Evolutionary conservation across 2,329 filamentous ascomycete species (phyloP), one percentile per base, ranked within the genome.

Genomic region (Fusarium sp.): DNA sequence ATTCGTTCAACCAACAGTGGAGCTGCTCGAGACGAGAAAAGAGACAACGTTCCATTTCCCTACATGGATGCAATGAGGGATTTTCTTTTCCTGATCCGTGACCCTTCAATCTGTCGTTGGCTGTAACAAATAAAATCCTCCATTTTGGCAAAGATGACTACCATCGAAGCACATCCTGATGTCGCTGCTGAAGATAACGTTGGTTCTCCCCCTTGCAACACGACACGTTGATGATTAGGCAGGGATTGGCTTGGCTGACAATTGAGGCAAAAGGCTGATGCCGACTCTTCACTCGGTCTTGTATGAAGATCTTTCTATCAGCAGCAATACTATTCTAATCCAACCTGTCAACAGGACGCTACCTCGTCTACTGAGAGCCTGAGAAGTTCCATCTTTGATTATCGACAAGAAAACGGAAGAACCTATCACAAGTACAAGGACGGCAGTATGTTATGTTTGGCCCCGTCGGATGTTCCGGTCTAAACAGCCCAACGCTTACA

Each of bases 341-440:
- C 38, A 4, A 55, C 8, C 14, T 3, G 9, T 3, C 2, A 4
- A 2, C 7, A 61, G 57, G 49, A 55, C 4, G 43, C 32, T 21
- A 44, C 55, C 3, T 60, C 56, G 2, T 59, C 56, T 0, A 59
- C 56, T 2, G 56, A 59, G n/a, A 59, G 55, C 5, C 9, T 59
- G 15, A 49, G 55, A 14, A 59, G 56, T 5, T 59, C 56, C 1
- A 54, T 59, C 14, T 50, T 39, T 13, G 49, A 60, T 13, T 59
- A 23, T 6, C 43, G 56, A 1, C 55, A 47, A 6, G 56, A 59
- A 1, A 59, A 59, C 4, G 56, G 56, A 19, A 53, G 56, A n/a
- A 59, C 56, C 6, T 59, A 59, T 3, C 56, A 59, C n/a, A 44
- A 33, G 4, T 59, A 36, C 7, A 58, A 41, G 6, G 56, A 59